Evolutionary conservation across 352 stramenopile species (phyloP).

Genomic region (Saprolegnia diclina): DNA sequence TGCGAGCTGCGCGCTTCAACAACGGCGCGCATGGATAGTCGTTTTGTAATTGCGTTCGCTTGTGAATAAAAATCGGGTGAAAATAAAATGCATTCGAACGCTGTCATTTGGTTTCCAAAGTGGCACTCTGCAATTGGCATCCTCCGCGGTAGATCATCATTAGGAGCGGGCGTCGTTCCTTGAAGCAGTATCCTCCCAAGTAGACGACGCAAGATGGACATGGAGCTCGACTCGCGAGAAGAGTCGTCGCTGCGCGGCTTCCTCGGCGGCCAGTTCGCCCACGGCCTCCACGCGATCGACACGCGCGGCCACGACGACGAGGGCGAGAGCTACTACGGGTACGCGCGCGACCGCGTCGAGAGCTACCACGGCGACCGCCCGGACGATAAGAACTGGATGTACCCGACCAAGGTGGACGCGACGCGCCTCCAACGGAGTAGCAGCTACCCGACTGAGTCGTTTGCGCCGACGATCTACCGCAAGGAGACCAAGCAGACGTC

Average conservation of each 20-base stretch:
- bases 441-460: slow-evolving; percentile 13
- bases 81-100: no score
- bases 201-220: slow-evolving; percentile 5
- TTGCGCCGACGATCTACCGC: neutral
- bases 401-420: neutral
- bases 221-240: slow-evolving; percentile 10
- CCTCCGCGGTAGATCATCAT: neutral
- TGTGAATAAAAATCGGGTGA: no score
- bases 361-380: neutral
- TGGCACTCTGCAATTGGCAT: slow-evolving; percentile 14
- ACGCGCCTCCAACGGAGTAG: slow-evolving; percentile 3
- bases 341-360: neutral
- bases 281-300: slow-evolving; percentile 6
- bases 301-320: neutral
- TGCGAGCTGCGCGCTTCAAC: neutral
- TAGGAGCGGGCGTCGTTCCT: neutral
- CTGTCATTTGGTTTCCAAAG: slow-evolving; percentile 13
- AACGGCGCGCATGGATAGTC: neutral
- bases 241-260: slow-evolving; percentile 10
- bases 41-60: no score
- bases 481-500: neutral
- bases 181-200: slow-evolving; percentile 5
- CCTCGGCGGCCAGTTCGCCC: slow-evolving; percentile 6
- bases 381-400: slow-evolving; percentile 15
- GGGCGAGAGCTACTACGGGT: neutral